These are phyloP conservation scores for Apiospora koreana DNA, from an alignment of 2,329 filamentous ascomycete species.

Conservation along the genomic window DNA sequence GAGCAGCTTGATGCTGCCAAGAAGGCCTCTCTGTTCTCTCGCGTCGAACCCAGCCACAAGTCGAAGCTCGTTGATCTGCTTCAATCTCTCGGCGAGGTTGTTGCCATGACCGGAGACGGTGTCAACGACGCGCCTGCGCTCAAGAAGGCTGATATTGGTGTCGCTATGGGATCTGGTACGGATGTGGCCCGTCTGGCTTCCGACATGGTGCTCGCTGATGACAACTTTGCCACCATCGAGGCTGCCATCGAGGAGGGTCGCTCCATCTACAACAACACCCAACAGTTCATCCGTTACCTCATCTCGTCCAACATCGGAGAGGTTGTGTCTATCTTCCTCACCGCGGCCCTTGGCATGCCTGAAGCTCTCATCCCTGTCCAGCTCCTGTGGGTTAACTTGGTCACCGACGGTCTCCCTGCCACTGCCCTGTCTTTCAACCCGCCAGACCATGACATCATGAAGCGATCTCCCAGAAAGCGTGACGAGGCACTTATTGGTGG, in stretches of 20 bases:
- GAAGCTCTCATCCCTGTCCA: constrained; percentile 97
- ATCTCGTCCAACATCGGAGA: constrained; percentile 99
- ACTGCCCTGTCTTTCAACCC: constrained; percentile 98
- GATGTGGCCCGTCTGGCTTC: constrained; percentile 96
- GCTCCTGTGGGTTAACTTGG: constrained; percentile 97
- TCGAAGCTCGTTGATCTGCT: constrained; percentile 96
- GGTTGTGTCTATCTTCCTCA: constrained; percentile 98
- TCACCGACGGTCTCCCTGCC: constrained; percentile 94
- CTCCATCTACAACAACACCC: constrained; percentile 99
- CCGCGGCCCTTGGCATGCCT: constrained; percentile 93
- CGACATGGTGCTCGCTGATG: constrained; percentile 97
- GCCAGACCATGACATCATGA: constrained; percentile 98
- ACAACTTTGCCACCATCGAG: constrained; percentile 98
- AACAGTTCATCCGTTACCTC: constrained; percentile 98
- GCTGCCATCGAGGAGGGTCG: constrained; percentile 94
- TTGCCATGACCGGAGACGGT: constrained; percentile 98
- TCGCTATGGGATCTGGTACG: constrained; percentile 97
- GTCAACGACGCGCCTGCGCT: constrained; percentile 97
- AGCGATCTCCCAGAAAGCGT: constrained; percentile 83
- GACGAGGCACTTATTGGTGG: constrained; percentile 91
- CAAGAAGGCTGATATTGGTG: constrained; percentile 98
- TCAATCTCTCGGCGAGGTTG: constrained; percentile 88
- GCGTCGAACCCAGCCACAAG: constrained; percentile 94
- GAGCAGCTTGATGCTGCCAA: constrained; percentile 85
- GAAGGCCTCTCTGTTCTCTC: constrained; percentile 88